Evolutionary conservation across 2,329 filamentous ascomycete genomes (phyloP).

Genomic region (Plectosphaerella cucumerina): DNA sequence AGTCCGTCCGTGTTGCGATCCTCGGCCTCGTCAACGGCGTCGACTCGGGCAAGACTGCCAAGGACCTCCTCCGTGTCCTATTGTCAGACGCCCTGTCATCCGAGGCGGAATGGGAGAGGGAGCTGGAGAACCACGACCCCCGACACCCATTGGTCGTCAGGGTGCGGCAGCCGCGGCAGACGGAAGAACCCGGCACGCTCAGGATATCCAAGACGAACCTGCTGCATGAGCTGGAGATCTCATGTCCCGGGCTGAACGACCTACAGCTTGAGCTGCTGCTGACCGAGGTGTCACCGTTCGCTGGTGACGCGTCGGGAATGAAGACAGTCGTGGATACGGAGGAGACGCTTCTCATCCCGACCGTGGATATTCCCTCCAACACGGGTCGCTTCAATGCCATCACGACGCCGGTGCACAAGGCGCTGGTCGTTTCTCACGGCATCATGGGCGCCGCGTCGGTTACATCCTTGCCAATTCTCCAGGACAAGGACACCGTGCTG

Average conservation of each 20-base stretch:
- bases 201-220: conserved; percentile 25
- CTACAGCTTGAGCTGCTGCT: conserved; percentile 62
- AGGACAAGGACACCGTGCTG: conserved; percentile 37
- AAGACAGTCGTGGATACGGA: conserved; percentile 39
- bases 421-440: conserved; percentile 70
- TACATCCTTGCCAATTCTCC: conserved; percentile 34
- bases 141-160: conserved; percentile 60
- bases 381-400: conserved; percentile 63
- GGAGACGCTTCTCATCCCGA: conserved; percentile 71
- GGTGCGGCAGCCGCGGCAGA: conserved; percentile 32
- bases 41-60: conserved; percentile 45
- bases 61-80: conserved; percentile 63
- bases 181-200: conserved; percentile 16
- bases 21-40: conserved; percentile 40
- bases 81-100: conserved; percentile 65
- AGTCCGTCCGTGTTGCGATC: conserved; percentile 56
- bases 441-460: conserved; percentile 61
- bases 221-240: conserved; percentile 56
- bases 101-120: conserved; percentile 62
- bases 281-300: conserved; percentile 46
- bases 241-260: conserved; percentile 57
- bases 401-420: conserved; percentile 79
- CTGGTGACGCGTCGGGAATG: conserved; percentile 32
- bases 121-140: conserved; percentile 48
- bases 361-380: conserved; percentile 64